phyloP scores from a whole-genome alignment of 2,329 filamentous ascomycete genomes.

The Fusarium chlamydosporum region DNA sequence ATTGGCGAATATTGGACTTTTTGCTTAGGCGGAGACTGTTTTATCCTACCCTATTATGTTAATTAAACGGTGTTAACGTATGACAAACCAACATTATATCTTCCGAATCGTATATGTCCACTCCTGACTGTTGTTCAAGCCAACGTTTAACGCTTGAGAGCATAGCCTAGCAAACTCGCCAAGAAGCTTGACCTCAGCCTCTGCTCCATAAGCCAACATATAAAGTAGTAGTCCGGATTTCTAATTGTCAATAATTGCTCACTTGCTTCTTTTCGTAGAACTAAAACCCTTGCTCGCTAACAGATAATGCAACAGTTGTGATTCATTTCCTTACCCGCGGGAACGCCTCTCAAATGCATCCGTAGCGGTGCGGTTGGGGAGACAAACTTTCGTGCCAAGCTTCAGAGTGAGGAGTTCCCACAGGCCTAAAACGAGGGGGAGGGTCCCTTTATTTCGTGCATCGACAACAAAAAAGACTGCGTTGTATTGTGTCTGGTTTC shows the following conservation, averaged over 20 bases:
- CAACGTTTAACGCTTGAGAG: slow-evolving; percentile 3
- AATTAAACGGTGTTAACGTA: slow-evolving; percentile 31
- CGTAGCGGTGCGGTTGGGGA: slow-evolving; percentile 5
- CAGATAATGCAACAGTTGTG: background rate
- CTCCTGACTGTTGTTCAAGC: background rate
- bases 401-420: slow-evolving; percentile 8
- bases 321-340: slow-evolving; percentile 2
- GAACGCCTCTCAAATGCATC: slow-evolving; percentile 24
- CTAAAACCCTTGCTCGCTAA: slow-evolving; percentile 12
- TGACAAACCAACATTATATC: background rate
- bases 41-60: slow-evolving; percentile 18
- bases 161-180: background rate
- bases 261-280: slow-evolving; percentile 2
- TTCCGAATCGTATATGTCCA: background rate
- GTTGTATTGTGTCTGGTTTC: slow-evolving; percentile 9
- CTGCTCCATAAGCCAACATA: slow-evolving; percentile 1
- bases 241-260: slow-evolving; percentile 27
- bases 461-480: background rate
- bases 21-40: slow-evolving; percentile 18
- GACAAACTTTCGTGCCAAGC: slow-evolving; percentile 36
- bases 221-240: slow-evolving; percentile 27
- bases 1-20: slow-evolving; percentile 37
- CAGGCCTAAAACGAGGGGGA: slow-evolving; percentile 29
- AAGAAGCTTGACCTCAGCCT: slow-evolving; percentile 3
- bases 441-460: slow-evolving; percentile 23